Base-by-base conservation (phyloP, 306 rosid genomes). In the Castanea mollissima region DNA sequence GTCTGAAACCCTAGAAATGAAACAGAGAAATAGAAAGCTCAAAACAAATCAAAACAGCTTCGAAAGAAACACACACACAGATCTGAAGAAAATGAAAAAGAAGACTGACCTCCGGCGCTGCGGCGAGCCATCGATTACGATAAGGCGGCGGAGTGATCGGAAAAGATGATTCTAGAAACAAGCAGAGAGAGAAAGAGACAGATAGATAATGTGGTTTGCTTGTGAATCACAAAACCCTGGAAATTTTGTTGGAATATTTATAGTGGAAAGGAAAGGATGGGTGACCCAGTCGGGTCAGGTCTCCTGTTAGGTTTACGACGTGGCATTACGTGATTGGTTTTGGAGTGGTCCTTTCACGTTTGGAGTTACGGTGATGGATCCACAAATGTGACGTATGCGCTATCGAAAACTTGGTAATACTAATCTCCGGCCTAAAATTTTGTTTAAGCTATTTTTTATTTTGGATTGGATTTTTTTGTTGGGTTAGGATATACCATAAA, bases 121-220 rank as follows among this genome's bases (percentile, higher is more conserved):
- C 90, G 75, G 80, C 92, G 92, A 86, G 92, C 67, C 92, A 88
- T 88, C n/a, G 20, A 59, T 76, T 5, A 31, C 0, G 81, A 65
- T 68, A 82, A 74, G 78, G 19, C 77, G 86, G 80, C 52, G 77
- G 15, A 35, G 18, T 15, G 63, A 74, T 5, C 2, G 69, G 10
- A 4, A 57, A 11, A 4, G 75, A 44, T 23, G 29, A 55, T 41
- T 69, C 79, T 19, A 51, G 74, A 69, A 34, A 1, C 20, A 10
- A 41, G 46, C 3, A 8, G 0, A 41, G 46, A 38, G 44, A 32
- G 35, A 38, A 10, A 41, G 12, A 8, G 31, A 29, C 2, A 2
- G 1, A 25, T 14, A 19, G 57, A 21, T 10, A 12, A 8, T 8
- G 12, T 4, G 1, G 72, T n/a, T 4, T 10, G 18, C 25, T 3